Evolutionary conservation across 2,329 filamentous ascomycete species (phyloP), one percentile per base, ranked within the genome.

Genomic region (Pseudogymnoascus sp.): DNA sequence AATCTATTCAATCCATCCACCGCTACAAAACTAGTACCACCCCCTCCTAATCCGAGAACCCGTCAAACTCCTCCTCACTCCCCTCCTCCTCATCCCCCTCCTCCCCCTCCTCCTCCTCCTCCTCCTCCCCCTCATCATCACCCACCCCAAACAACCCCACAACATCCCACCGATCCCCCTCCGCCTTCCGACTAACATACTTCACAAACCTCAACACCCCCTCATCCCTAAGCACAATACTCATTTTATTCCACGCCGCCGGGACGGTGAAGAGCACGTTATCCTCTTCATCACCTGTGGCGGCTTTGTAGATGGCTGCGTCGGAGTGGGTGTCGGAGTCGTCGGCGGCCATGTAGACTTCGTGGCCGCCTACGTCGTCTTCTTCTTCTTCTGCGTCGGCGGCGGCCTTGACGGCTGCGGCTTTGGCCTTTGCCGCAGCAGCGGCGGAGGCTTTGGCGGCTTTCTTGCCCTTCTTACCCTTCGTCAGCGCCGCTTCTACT

Each of bases 151-250:
- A 91, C 35, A 86, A 85, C 0, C 86, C 94, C 56, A 85, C 88
- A 60, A 97, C 81, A 77, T 99, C 94, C 91, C 92, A 97, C 47
- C 94, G 82, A 76, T 97, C 94, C 0, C 94, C 94, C 71, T 84
- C 84, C 6, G 94, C 94, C 60, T 82, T 84, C 65, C 81, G 81
- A 75, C 89, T 95, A 21, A 99, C 89, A 74, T 97, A 99, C 79
- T 97, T 99, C 71, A 97, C 92, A 73, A 99, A 99, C 74, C 91
- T 88, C 72, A 99, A 80, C 12, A 89, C 88, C 12, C 91, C 92
- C 68, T 84, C 86, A 73, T 99, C 94, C 64, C 94, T 84, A 68
- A 97, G 78, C 33, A 97, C 94, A 67, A 99, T 85, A 67, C 88
- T 92, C 78, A 99, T 81, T 67, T 89, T 91, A 75, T 97, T 97